A percentile compares a stretch with the other conserved stretches of the same genome.
Conservation (phyloP, 1,284 basidiomycete genomes). For the Xerocomus amazonicus region DNA sequence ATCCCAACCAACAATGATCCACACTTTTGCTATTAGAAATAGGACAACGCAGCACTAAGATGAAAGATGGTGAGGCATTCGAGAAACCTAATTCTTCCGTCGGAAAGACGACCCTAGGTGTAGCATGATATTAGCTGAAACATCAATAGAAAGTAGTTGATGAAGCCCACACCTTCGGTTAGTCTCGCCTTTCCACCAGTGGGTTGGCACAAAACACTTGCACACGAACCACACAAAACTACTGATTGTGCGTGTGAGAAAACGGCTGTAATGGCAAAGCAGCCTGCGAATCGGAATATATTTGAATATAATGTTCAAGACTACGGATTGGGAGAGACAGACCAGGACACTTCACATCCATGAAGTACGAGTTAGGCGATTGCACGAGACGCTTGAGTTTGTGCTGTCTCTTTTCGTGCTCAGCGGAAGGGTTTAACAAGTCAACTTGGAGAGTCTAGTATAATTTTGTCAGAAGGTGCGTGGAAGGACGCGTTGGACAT, state of each 20-base stretch:
- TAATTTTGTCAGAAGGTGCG: conserved; percentile 7
- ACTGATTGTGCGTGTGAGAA: conserved; percentile 96
- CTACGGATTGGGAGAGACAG: conserved; percentile 27
- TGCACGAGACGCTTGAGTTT: conserved; percentile 99
- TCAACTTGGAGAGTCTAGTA: conserved; percentile 94
- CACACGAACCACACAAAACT: conserved; percentile 90
- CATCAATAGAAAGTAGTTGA: conserved; percentile 8
- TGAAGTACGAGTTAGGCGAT: conserved; percentile 97
- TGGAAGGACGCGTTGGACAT: not conserved
- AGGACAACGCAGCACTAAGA: conserved; percentile 5
- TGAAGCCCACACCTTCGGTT: conserved; percentile 83
- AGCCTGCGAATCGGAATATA: conserved; percentile 49
- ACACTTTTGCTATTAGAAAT: conserved; percentile 11
- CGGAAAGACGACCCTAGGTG: conserved; percentile 78
- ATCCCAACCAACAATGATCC: conserved; percentile 13
- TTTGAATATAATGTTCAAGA: not conserved
- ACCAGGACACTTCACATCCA: conserved; percentile 99
- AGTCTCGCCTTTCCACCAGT: conserved; percentile 98
- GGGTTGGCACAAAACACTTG: conserved; percentile 95
- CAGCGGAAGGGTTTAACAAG: conserved; percentile 93
- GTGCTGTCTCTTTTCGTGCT: conserved; percentile 87
- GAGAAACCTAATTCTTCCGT: conserved; percentile 67
- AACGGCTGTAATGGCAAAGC: conserved; percentile 93
- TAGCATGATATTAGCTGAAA: conserved; percentile 5
- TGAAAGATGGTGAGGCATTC: not conserved